Evolutionary conservation across 192 early-diverging fungal genomes (phyloP).

Genomic region (Backusella liffmaniae): DNA sequence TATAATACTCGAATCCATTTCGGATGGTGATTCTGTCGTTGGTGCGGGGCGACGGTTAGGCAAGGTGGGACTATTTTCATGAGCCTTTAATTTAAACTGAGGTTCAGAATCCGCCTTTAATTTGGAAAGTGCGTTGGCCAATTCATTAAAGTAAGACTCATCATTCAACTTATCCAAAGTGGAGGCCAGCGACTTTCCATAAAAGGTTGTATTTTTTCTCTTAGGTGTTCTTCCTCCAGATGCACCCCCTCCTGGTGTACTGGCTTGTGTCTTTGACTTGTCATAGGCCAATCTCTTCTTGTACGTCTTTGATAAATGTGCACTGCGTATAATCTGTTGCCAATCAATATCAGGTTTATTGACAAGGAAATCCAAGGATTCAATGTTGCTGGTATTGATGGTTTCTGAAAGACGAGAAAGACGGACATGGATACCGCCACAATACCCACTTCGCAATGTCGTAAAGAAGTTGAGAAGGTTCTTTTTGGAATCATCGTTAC

Average conservation of each 20-base stretch:
- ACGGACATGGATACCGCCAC: slow-evolving; percentile 65
- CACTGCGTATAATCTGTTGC: slow-evolving; percentile 47
- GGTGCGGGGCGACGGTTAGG: not conserved
- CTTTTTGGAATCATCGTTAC: slow-evolving; percentile 36
- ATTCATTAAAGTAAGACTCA: slow-evolving; percentile 22
- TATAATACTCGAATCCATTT: not conserved
- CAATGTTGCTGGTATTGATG: slow-evolving; percentile 72
- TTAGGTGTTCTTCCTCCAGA: slow-evolving; percentile 25
- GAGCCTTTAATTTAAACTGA: slow-evolving; percentile 46
- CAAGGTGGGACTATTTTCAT: slow-evolving; percentile 32
- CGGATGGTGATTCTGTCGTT: not conserved
- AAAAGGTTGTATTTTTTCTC: slow-evolving; percentile 17
- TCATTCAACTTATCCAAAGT: slow-evolving; percentile 1
- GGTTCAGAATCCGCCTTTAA: slow-evolving; percentile 19
- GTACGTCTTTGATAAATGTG: slow-evolving; percentile 33
- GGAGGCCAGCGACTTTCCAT: not conserved
- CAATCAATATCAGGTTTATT: slow-evolving; percentile 54
- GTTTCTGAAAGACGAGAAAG: slow-evolving; percentile 73
- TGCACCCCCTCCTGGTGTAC: slow-evolving; percentile 40
- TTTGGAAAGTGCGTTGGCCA: slow-evolving; percentile 23
- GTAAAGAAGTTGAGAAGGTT: slow-evolving; percentile 83
- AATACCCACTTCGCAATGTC: slow-evolving; percentile 62
- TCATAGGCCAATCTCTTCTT: slow-evolving; percentile 45
- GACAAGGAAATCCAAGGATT: slow-evolving; percentile 82
- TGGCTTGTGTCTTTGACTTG: slow-evolving; percentile 44